phyloP scores from a whole-genome alignment of 1,139 yeast genomes.

The Kurtzmaniella quercitrusa region DNA sequence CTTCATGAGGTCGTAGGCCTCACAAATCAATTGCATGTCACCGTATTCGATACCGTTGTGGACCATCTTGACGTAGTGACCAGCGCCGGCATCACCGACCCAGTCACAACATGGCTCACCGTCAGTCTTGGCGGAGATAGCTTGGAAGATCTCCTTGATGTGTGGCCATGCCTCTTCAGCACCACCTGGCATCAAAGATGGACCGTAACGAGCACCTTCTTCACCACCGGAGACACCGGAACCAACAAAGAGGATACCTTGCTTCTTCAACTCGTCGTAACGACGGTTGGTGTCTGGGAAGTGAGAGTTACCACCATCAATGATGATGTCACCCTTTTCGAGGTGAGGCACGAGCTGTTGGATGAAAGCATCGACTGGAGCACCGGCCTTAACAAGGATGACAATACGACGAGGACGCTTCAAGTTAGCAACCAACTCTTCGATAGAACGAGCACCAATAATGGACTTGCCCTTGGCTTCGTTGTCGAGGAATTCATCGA shows the following conservation, averaged over 20 bases:
- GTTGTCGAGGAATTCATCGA: slow-evolving; percentile 85
- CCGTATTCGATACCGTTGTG: slow-evolving; percentile 99
- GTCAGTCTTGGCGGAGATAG: slow-evolving; percentile 91
- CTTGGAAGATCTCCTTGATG: slow-evolving; percentile 94
- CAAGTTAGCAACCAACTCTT: slow-evolving; percentile 82
- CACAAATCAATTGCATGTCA: slow-evolving; percentile 99
- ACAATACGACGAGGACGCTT: slow-evolving; percentile 97
- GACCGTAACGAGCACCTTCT: slow-evolving; percentile 99
- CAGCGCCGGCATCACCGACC: slow-evolving; percentile 99
- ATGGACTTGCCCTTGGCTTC: slow-evolving; percentile 97
- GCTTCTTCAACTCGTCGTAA: slow-evolving; percentile 77
- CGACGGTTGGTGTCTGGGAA: slow-evolving; percentile 99
- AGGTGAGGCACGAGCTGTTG: slow-evolving; percentile 83
- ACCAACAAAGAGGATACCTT: slow-evolving; percentile 93
- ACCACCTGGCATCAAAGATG: slow-evolving; percentile 99
- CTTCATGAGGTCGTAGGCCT: slow-evolving; percentile 95
- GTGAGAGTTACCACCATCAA: slow-evolving; percentile 99
- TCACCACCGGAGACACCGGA: slow-evolving; percentile 99
- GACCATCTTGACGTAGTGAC: slow-evolving; percentile 99
- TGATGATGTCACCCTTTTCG: slow-evolving; percentile 96
- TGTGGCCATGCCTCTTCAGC: slow-evolving; percentile 98
- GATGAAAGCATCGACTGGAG: slow-evolving; percentile 90
- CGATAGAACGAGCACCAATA: slow-evolving; percentile 91
- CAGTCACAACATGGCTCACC: slow-evolving; percentile 99
- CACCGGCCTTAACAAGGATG: slow-evolving; percentile 94